Conservation (phyloP, 2,329 filamentous ascomycete species). For the Acrocalymma vagum region DNA sequence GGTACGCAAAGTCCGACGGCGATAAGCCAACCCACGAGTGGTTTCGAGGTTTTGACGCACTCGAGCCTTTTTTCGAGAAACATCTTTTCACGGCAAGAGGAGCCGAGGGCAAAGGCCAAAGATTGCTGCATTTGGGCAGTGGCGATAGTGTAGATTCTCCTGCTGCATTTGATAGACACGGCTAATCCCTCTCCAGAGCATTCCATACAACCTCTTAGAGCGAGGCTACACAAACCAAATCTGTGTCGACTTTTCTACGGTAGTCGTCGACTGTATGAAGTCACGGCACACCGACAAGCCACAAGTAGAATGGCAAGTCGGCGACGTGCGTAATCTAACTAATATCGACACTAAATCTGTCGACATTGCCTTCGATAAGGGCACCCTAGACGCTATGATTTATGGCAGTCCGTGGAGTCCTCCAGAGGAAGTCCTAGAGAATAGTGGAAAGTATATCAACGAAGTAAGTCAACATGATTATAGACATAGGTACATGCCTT, state of each 20-base stretch:
- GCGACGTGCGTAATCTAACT: slow-evolving; percentile 62
- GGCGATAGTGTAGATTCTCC: slow-evolving; percentile 64
- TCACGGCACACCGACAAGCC: slow-evolving; percentile 47
- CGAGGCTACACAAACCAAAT: slow-evolving; percentile 62
- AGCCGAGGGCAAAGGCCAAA: slow-evolving; percentile 43
- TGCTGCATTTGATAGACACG: neutral
- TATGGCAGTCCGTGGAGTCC: slow-evolving; percentile 63
- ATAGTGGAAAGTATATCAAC: slow-evolving; percentile 58
- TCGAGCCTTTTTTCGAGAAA: slow-evolving; percentile 58
- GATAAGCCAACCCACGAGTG: slow-evolving; percentile 61
- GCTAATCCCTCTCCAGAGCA: slow-evolving; percentile 49
- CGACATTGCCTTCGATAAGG: slow-evolving; percentile 67
- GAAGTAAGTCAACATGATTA: slow-evolving; percentile 52
- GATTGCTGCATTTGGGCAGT: slow-evolving; percentile 65
- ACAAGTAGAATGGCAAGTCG: slow-evolving; percentile 59
- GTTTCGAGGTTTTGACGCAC: slow-evolving; percentile 59
- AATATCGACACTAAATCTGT: slow-evolving; percentile 52
- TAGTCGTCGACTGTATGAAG: slow-evolving; percentile 63
- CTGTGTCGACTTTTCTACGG: slow-evolving; percentile 65
- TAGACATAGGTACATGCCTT: too few species aligned
- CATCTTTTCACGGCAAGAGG: slow-evolving; percentile 51
- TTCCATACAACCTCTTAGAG: slow-evolving; percentile 59
- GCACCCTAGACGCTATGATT: slow-evolving; percentile 65
- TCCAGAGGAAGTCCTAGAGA: slow-evolving; percentile 58
- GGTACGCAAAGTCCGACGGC: slow-evolving; percentile 53